Conservation (phyloP, 2,329 filamentous ascomycete genomes). For the Colletotrichum musae region DNA sequence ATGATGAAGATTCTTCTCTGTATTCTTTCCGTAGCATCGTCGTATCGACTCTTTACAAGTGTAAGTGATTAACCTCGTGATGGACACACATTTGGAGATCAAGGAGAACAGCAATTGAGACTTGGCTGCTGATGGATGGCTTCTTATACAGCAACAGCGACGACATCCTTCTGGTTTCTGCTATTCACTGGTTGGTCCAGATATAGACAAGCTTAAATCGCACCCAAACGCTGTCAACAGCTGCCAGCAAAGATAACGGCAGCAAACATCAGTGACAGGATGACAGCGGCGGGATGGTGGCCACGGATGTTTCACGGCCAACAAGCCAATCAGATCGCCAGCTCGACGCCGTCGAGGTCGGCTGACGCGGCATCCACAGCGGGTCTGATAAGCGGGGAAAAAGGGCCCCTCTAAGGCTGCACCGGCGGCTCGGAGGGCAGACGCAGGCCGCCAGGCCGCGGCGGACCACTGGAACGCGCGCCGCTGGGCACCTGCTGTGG, state of each 20-base stretch:
- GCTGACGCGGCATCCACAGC: conserved; percentile 30
- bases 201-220: conserved; percentile 14
- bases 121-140: too few species aligned
- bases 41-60: too few species aligned
- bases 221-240: conserved; percentile 1
- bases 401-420: not conserved
- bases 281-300: conserved; percentile 23
- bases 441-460: not conserved
- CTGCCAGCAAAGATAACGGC: not conserved
- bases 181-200: too few species aligned
- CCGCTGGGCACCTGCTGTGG: conserved; percentile 18
- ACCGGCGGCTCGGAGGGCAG: not conserved
- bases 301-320: too few species aligned
- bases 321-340: conserved; percentile 15
- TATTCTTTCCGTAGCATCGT: too few species aligned
- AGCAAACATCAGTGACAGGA: conserved; percentile 18
- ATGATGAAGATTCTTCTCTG: too few species aligned
- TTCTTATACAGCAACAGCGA: too few species aligned
- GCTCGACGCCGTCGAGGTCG: conserved; percentile 18
- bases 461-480: not conserved
- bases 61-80: too few species aligned
- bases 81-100: too few species aligned
- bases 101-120: too few species aligned
- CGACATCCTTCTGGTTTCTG: too few species aligned
- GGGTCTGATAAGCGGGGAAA: not conserved